Percentiles rank a stretch among this genome's conserved stretches.
Evolutionary conservation across 106 monocot genomes (phyloP).

Genomic region (Dendrobium officinale): DNA sequence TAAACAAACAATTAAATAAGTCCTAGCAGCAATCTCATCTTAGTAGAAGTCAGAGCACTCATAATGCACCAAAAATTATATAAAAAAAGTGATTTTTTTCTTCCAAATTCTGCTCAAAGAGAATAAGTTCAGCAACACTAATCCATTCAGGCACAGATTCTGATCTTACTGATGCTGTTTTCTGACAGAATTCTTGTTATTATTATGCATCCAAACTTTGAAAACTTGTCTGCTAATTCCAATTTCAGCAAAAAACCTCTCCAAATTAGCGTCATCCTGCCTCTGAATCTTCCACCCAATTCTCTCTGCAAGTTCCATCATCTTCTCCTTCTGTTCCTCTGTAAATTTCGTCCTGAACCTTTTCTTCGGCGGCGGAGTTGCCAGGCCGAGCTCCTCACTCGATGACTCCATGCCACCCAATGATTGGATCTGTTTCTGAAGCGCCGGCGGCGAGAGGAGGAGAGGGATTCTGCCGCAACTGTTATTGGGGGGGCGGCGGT

Average conservation of each 20-base stretch:
- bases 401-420: slow-evolving; percentile 13
- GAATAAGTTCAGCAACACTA: too few relatives aligned
- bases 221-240: slow-evolving; percentile 45
- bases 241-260: slow-evolving; percentile 40
- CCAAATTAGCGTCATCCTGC: slow-evolving; percentile 32
- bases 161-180: slow-evolving; percentile 11
- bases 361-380: slow-evolving; percentile 26
- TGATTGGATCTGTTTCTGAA: background rate
- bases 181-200: slow-evolving; percentile 42
- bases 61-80: too few relatives aligned
- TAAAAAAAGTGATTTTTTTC: too few relatives aligned
- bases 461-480: slow-evolving; percentile 6
- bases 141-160: too few relatives aligned
- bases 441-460: slow-evolving; percentile 1
- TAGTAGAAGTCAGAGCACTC: too few relatives aligned
- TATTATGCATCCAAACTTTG: slow-evolving; percentile 78
- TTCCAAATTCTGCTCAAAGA: too few relatives aligned
- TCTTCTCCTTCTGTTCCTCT: slow-evolving; percentile 51
- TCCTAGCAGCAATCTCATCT: too few relatives aligned
- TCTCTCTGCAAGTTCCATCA: slow-evolving; percentile 41
- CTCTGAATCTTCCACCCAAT: slow-evolving; percentile 58
- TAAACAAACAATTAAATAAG: too few relatives aligned
- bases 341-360: slow-evolving; percentile 51
- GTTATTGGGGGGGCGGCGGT: background rate
- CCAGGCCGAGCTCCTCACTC: slow-evolving; percentile 28